Percentiles rank a stretch among this genome's conserved stretches.
Evolutionary conservation across 2,329 filamentous ascomycete species (phyloP).

Genomic region (Arthrobotrys pseudoclavata): DNA sequence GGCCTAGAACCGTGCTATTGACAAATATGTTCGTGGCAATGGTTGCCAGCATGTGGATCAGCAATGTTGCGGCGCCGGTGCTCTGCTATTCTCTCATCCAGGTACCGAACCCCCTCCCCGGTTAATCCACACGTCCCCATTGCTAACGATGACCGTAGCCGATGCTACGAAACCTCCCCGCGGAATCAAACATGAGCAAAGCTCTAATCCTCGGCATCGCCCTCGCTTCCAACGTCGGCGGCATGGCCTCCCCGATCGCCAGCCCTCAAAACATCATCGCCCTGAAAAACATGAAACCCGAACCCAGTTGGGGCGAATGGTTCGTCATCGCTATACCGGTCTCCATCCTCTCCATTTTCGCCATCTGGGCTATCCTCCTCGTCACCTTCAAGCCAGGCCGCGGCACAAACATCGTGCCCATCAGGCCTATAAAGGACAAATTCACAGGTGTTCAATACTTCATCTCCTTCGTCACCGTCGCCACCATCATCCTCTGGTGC

Average conservation of each 20-base stretch:
- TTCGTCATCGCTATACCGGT: slow-evolving; percentile 96
- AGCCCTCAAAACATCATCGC: slow-evolving; percentile 98
- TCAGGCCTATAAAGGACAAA: slow-evolving; percentile 87
- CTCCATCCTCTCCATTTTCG: slow-evolving; percentile 85
- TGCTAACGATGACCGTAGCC: slow-evolving; percentile 71
- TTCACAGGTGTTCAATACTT: slow-evolving; percentile 95
- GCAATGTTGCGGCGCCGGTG: slow-evolving; percentile 96
- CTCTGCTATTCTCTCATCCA: slow-evolving; percentile 98
- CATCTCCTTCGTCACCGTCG: slow-evolving; percentile 83
- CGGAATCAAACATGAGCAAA: slow-evolving; percentile 93
- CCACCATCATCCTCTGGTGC: slow-evolving; percentile 93
- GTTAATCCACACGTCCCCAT: slow-evolving; percentile 10
- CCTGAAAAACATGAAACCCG: slow-evolving; percentile 91
- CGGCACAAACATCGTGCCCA: slow-evolving; percentile 90
- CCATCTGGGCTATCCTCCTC: slow-evolving; percentile 91
- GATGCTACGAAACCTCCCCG: slow-evolving; percentile 90
- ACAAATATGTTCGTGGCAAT: slow-evolving; percentile 99
- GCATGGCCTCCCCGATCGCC: slow-evolving; percentile 95
- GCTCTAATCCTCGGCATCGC: slow-evolving; percentile 95
- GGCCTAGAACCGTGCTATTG: slow-evolving; percentile 87
- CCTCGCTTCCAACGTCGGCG: slow-evolving; percentile 93
- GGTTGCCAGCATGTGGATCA: slow-evolving; percentile 98
- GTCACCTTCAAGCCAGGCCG: slow-evolving; percentile 86
- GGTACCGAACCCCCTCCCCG: slow-evolving; percentile 69
- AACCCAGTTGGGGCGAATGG: slow-evolving; percentile 94